Evolutionary conservation across 2,329 filamentous ascomycete genomes (phyloP).

Genomic region (Paraconiothyrium sp.): DNA sequence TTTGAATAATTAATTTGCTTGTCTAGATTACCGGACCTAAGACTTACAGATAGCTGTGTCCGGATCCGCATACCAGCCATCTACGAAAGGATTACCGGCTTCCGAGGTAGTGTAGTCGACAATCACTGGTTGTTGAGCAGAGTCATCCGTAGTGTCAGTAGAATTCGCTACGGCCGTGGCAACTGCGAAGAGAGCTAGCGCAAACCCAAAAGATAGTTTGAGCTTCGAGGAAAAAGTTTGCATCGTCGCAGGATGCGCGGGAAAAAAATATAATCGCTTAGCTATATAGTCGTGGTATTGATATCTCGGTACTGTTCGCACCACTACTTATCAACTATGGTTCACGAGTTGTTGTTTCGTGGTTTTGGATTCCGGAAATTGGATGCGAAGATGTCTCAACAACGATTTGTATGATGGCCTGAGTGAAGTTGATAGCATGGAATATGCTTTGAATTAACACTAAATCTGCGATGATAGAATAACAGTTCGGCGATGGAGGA

Average conservation of each 20-base stretch:
- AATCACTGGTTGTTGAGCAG: neutral
- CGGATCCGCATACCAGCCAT: conserved; percentile 19
- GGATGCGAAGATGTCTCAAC: neutral
- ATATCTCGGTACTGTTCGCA: neutral
- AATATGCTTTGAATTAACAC: neutral
- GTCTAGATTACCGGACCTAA: neutral
- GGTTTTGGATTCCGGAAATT: neutral
- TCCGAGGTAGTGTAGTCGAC: conserved; percentile 17
- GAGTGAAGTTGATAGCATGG: neutral
- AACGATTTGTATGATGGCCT: neutral
- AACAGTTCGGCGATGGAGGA: neutral
- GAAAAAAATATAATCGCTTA: neutral
- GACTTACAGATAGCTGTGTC: conserved; percentile 18
- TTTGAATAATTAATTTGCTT: neutral
- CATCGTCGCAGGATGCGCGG: neutral
- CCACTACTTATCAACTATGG: neutral
- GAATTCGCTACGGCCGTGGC: conserved; percentile 13
- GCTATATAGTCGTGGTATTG: neutral
- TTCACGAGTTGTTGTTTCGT: neutral
- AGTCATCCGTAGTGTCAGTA: conserved; percentile 8
- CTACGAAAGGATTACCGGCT: conserved; percentile 18
- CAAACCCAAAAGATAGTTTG: neutral
- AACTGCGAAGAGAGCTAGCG: conserved; percentile 14
- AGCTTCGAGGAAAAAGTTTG: neutral
- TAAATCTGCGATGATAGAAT: neutral